Conservation (phyloP, 2,329 filamentous ascomycete genomes). For the Aspergillus bombycis region DNA sequence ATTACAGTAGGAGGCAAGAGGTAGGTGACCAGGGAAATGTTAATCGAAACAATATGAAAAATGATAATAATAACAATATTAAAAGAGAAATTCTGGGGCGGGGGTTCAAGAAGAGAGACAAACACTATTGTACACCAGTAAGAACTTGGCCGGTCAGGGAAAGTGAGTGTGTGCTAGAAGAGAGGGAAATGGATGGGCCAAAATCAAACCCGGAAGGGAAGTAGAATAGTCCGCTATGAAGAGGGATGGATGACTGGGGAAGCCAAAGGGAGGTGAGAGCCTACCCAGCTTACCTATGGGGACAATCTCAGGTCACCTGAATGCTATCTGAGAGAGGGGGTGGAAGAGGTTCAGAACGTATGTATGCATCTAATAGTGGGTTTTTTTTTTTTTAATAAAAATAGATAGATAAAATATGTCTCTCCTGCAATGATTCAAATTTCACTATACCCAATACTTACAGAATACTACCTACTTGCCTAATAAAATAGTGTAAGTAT, state of each 20-base stretch:
- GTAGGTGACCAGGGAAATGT: background rate
- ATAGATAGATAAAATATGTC: background rate
- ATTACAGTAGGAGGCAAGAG: background rate
- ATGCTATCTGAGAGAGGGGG: background rate
- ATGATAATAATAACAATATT: background rate
- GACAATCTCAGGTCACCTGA: background rate
- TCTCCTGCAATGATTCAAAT: background rate
- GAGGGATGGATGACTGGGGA: background rate
- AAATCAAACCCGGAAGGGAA: conserved; percentile 26
- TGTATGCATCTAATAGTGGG: background rate
- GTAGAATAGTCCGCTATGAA: conserved; percentile 28
- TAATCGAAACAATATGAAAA: background rate
- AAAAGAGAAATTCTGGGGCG: background rate
- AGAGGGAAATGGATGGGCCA: conserved; percentile 14
- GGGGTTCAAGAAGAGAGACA: background rate
- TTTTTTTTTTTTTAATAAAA: background rate
- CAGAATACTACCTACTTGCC: background rate
- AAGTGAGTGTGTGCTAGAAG: conserved; percentile 12
- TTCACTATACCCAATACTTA: background rate
- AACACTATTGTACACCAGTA: background rate
- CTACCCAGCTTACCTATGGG: background rate
- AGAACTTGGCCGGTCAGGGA: conserved; percentile 3
- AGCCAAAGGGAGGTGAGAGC: background rate
- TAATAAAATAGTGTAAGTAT: too few species aligned
- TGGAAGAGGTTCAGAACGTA: background rate